phyloP scores from a whole-genome alignment of 306 rosid species.

The Prunus kanzakura region DNA sequence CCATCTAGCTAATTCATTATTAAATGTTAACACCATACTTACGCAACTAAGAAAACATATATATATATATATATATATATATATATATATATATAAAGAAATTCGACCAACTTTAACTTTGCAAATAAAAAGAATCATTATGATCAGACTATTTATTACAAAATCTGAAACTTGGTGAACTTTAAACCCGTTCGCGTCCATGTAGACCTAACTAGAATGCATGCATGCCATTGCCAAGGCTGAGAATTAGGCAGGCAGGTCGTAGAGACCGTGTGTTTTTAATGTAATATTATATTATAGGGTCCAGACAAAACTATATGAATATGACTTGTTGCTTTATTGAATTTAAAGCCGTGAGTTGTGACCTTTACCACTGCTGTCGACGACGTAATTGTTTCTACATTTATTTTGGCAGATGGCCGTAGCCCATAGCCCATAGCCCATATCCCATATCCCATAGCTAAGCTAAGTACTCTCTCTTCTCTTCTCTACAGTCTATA shows the following conservation, averaged over 20 bases:
- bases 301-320: not conserved
- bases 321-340: not conserved
- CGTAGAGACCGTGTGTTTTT: slow-evolving; percentile 21
- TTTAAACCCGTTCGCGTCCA: not conserved
- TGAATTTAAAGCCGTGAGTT: not conserved
- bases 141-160: not conserved
- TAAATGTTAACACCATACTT: too few relatives aligned
- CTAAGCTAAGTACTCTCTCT: too few relatives aligned
- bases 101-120: not conserved
- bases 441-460: too few relatives aligned
- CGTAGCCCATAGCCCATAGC: too few relatives aligned
- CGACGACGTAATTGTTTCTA: too few relatives aligned
- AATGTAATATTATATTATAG: not conserved
- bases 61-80: too few relatives aligned
- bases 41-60: not conserved
- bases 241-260: slow-evolving; percentile 18
- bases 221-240: too few relatives aligned
- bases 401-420: too few relatives aligned
- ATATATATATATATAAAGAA: not conserved
- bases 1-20: too few relatives aligned
- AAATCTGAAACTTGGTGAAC: not conserved
- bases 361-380: not conserved
- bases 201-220: not conserved
- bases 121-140: too few relatives aligned
- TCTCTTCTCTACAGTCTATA: too few relatives aligned